Conservation (phyloP, 169 alveolate species). For the Cryptosporidium meleagridis region DNA sequence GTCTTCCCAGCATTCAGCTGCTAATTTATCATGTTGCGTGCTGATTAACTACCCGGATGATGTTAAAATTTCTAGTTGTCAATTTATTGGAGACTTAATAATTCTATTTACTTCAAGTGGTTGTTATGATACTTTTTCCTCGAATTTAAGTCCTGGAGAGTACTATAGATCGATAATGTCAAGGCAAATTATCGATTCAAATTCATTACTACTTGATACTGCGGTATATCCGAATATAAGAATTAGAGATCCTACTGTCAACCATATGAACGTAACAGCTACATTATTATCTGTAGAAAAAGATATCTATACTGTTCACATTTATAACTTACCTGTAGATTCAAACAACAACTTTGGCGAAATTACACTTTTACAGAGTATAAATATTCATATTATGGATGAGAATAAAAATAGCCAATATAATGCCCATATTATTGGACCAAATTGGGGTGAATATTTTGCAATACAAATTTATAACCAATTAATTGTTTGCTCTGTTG, state of each 20-base stretch:
- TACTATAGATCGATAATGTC: constrained; percentile 18
- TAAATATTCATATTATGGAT: constrained; percentile 18
- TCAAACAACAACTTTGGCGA: neutral
- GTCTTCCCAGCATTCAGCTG: neutral
- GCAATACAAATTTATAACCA: constrained; percentile 57
- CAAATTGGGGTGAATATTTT: constrained; percentile 56
- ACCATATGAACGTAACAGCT: neutral
- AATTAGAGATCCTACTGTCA: neutral
- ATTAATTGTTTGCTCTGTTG: constrained; percentile 19
- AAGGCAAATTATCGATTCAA: neutral
- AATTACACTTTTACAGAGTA: neutral
- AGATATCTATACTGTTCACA: neutral
- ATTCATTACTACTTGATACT: constrained; percentile 18
- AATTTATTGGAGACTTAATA: constrained; percentile 22
- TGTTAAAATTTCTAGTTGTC: neutral
- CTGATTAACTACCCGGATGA: constrained; percentile 12
- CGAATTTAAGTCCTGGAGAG: constrained; percentile 45
- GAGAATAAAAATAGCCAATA: constrained; percentile 20
- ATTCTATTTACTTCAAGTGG: constrained; percentile 39
- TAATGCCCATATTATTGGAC: constrained; percentile 56
- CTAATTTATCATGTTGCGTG: constrained; percentile 19
- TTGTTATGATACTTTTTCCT: constrained; percentile 21
- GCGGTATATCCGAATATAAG: constrained; percentile 1
- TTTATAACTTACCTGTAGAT: constrained; percentile 25
- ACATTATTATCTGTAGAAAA: neutral